Base-by-base conservation (phyloP, 2,329 filamentous ascomycete genomes). In the Remersonia thermophila region DNA sequence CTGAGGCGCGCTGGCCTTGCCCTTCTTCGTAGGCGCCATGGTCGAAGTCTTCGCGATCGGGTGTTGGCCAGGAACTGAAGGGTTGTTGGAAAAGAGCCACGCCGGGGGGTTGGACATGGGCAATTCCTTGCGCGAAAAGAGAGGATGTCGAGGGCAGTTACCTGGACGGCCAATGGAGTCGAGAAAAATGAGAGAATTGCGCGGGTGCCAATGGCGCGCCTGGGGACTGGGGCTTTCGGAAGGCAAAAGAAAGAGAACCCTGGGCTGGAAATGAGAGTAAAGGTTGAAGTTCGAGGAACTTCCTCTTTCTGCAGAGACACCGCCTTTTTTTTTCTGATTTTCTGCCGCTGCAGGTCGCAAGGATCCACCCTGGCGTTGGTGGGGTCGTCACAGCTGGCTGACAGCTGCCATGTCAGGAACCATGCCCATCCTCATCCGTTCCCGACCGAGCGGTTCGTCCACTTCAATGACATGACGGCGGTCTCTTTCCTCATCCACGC, bases 81-180 rank as follows among this genome's bases (percentile, higher is more conserved):
- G 33, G 28, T 46, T 50, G 36, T 48, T 48, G 30, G 47, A 49
- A 20, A 51, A 51, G 12, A 51, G 48, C 48, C 48, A 51, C 12
- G 42, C 37, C 18, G 48, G 48, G 5, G 44, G 47, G 13, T 36
- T 40, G 27, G 48, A 45, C 48, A 51, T 51, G 44, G 37, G 37
- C 34, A 15, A 18, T 23, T 7, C 12, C 15, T 26, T 3, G 13
- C 20, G 20, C 20, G 20, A 23, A 9, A 9, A 23, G 20, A 23
- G 5, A 23, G 9, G n/a, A 6, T 23, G 20, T 6, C 9, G 20
- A 23, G 9, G 9, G 20, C 20, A 23, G 20, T 23, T 5, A 9
- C 9, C 9, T 23, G 5, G 5, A 23, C 20, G 5, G 20, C 20
- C 28, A 25, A 18, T 18, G 27, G 37, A 30, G 16, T 29, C 29